These are phyloP conservation scores for Tetrapisispora arboricola DNA, from an alignment of 805 yeast species.

Conservation along the genomic window DNA sequence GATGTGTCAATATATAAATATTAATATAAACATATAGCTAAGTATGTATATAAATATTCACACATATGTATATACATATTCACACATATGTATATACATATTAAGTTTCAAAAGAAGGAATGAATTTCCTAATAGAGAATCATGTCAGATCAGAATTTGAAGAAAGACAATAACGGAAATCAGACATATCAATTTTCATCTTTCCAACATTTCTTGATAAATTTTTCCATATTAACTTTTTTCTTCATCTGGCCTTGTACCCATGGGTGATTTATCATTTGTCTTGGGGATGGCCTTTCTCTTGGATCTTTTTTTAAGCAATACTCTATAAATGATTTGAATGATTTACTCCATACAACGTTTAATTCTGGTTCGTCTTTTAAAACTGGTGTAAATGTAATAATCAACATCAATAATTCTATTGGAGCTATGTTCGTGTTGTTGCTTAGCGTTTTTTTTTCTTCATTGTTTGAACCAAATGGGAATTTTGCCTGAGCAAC, in stretches of 20 bases:
- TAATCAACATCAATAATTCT: slow-evolving; percentile 70
- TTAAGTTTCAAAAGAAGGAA: no score
- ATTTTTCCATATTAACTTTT: slow-evolving; percentile 75
- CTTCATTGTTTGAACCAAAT: slow-evolving; percentile 33
- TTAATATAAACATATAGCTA: no score
- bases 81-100: no score
- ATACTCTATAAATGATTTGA: slow-evolving; percentile 70
- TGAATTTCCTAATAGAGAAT: no score
- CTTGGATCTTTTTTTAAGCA: slow-evolving; percentile 72
- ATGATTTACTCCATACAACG: slow-evolving; percentile 72
- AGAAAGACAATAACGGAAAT: no score
- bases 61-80: no score
- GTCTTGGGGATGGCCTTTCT: slow-evolving; percentile 84
- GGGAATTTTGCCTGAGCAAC: slow-evolving; percentile 93
- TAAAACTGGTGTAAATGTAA: slow-evolving; percentile 72
- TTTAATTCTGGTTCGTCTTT: slow-evolving; percentile 67
- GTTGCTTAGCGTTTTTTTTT: slow-evolving; percentile 24
- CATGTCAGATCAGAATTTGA: no score
- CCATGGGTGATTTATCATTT: slow-evolving; percentile 94
- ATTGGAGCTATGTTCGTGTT: slow-evolving; percentile 59
- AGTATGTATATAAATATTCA: no score
- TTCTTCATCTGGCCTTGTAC: slow-evolving; percentile 62
- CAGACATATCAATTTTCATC: slow-evolving; percentile 47
- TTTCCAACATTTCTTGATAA: slow-evolving; percentile 67
- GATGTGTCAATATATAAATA: no score